Evolutionary conservation across 495 filamentous ascomycete species (phyloP).

Genomic region (Alectoria sarmentosa): DNA sequence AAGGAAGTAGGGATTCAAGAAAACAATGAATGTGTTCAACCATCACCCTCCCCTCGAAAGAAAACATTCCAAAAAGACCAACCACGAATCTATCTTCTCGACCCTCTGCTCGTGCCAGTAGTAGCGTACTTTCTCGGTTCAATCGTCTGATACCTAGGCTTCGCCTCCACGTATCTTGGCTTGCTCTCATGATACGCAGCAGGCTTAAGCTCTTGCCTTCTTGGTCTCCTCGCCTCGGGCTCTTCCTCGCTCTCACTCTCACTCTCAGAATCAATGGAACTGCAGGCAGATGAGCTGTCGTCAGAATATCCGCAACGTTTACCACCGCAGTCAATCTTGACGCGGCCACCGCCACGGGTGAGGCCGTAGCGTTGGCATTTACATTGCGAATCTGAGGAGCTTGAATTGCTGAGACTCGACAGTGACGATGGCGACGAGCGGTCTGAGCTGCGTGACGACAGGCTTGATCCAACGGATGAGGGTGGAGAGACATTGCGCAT

Average conservation of each 20-base stretch:
- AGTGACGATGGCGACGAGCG: conserved; percentile 63
- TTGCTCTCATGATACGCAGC: conserved; percentile 5
- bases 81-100: conserved; percentile 11
- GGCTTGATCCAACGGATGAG: conserved; percentile 65
- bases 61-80: conserved; percentile 7
- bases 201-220: not conserved
- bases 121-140: conserved; percentile 10
- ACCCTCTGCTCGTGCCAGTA: conserved; percentile 13
- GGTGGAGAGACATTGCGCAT: conserved; percentile 56
- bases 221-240: conserved; percentile 1
- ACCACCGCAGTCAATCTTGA: conserved; percentile 92
- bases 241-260: conserved; percentile 55
- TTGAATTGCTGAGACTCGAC: conserved; percentile 63
- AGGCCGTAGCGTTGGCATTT: conserved; percentile 94
- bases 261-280: conserved; percentile 34
- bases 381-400: conserved; percentile 64
- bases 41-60: conserved; percentile 6
- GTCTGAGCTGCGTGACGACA: conserved; percentile 70
- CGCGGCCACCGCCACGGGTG: conserved; percentile 80
- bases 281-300: conserved; percentile 50
- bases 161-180: conserved; percentile 1
- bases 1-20: conserved; percentile 10
- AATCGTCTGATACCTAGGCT: conserved; percentile 21
- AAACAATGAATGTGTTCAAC: conserved; percentile 22
- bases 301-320: conserved; percentile 67